Base-by-base conservation (phyloP, 2,329 filamentous ascomycete species). In the Simplicillium sp. region DNA sequence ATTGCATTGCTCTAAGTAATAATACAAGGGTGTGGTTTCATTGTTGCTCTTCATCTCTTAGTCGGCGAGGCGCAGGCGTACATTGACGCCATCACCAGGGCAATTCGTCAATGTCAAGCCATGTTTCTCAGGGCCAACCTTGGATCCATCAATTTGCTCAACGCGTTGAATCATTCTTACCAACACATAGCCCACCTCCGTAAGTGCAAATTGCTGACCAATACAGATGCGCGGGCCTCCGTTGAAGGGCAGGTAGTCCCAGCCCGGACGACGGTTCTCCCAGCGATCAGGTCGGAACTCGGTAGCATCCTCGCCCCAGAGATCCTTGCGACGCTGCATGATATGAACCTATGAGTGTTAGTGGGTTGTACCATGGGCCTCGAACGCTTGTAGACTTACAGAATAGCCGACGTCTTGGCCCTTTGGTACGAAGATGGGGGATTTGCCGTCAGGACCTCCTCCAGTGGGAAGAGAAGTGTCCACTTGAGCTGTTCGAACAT, bases 211-310 rank as follows among this genome's bases (percentile, higher is more conserved):
- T 15, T 33, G 31, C 31, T 33, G 40, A 18, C 40, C 40, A 6
- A 41, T 41, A 36, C 45, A 47, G 12, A 57, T 59, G 37, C 61
- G 52, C 15, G 61, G 60, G 3, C 59, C 60, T 2, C 60, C 60
- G 46, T 62, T 65, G 44, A 64, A 64, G 6, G 59, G 59, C 2
- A 62, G 44, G 38, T 57, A 63, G 13, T 57, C 58, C 58, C 58
- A 64, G 36, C 50, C 52, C 47, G 6, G 54, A 47, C 28, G 50
- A 48, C 55, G 51, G 46, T 36, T 47, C 8, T 53, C 49, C 56
- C 55, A 58, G n/a, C 56, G 44, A 9, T 57, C 54, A 1, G 55
- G 56, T 9, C 47, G 49, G 42, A 55, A 59, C 3, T 53, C 31
- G 3, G 46, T 46, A 17, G 54, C 51, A 29, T 58, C 39, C 13